A percentile compares a stretch with the other conserved stretches of the same genome.
Conservation (phyloP, 495 filamentous ascomycete species). For the Lophium mytilinum region DNA sequence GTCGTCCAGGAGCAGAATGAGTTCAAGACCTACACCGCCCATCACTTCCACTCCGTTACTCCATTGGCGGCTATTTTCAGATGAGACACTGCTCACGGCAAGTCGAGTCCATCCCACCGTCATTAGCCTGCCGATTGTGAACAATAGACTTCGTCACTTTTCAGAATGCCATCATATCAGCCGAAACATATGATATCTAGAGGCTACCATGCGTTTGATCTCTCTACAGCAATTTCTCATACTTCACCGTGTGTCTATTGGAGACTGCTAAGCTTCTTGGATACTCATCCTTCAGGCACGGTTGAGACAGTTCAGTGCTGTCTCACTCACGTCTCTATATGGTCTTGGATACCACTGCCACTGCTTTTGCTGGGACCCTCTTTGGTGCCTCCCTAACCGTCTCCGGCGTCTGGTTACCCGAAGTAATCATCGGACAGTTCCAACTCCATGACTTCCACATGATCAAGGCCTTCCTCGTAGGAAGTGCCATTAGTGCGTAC, state of each 20-base stretch:
- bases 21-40: slow-evolving; percentile 31
- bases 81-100: too few species aligned
- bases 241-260: too few species aligned
- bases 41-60: slow-evolving; percentile 36
- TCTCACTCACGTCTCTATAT: not conserved
- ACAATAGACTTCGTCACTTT: too few species aligned
- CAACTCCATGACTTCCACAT: not conserved
- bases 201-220: too few species aligned
- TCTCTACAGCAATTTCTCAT: too few species aligned
- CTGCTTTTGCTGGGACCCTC: not conserved
- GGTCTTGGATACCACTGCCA: not conserved
- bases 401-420: not conserved
- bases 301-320: not conserved
- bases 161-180: too few species aligned
- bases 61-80: not conserved
- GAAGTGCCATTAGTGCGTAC: not conserved
- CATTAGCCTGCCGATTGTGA: too few species aligned
- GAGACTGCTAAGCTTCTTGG: too few species aligned
- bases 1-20: too few species aligned
- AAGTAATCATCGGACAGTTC: not conserved
- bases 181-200: too few species aligned
- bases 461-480: not conserved
- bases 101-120: too few species aligned
- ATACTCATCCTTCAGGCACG: too few species aligned
- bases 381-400: not conserved